These are phyloP conservation scores for Ogataea ramenticola DNA, from an alignment of 805 yeast species.

Conservation along the genomic window DNA sequence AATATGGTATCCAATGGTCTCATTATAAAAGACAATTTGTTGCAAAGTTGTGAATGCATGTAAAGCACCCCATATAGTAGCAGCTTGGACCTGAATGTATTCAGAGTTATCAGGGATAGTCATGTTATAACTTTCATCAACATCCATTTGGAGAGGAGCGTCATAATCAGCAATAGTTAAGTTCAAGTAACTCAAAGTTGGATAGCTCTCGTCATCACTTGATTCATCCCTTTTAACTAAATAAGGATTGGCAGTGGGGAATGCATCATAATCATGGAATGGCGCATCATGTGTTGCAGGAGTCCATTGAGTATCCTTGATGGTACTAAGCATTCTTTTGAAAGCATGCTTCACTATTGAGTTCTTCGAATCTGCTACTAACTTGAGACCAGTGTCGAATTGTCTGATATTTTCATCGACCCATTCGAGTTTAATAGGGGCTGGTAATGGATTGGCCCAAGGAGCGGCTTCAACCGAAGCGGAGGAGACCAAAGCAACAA, in stretches of 20 bases:
- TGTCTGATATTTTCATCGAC: not conserved
- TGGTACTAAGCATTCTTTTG: conserved; percentile 14
- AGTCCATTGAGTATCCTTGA: conserved; percentile 24
- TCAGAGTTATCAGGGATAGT: conserved; percentile 11
- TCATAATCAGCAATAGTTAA: conserved; percentile 14
- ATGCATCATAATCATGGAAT: conserved; percentile 14
- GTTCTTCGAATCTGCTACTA: not conserved
- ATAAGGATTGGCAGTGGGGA: conserved; percentile 4
- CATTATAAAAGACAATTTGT: conserved; percentile 29
- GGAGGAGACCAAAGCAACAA: not conserved
- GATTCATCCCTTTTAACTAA: conserved; percentile 1
- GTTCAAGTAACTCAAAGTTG: conserved; percentile 1
- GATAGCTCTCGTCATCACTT: not conserved
- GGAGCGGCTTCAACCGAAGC: not conserved
- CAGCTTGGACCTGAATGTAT: conserved; percentile 17
- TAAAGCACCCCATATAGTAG: conserved; percentile 35
- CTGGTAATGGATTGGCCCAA: conserved; percentile 1
- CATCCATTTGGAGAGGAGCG: conserved; percentile 27
- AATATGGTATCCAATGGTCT: conserved; percentile 15
- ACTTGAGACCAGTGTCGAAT: not conserved
- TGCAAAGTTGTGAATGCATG: conserved; percentile 33
- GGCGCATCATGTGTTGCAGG: conserved; percentile 28
- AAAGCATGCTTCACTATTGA: conserved; percentile 20
- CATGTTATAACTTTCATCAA: conserved; percentile 30
- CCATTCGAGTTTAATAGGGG: not conserved